These are phyloP conservation scores for Penicillium fimorum DNA, from an alignment of 495 filamentous ascomycete genomes.

Conservation along the genomic window DNA sequence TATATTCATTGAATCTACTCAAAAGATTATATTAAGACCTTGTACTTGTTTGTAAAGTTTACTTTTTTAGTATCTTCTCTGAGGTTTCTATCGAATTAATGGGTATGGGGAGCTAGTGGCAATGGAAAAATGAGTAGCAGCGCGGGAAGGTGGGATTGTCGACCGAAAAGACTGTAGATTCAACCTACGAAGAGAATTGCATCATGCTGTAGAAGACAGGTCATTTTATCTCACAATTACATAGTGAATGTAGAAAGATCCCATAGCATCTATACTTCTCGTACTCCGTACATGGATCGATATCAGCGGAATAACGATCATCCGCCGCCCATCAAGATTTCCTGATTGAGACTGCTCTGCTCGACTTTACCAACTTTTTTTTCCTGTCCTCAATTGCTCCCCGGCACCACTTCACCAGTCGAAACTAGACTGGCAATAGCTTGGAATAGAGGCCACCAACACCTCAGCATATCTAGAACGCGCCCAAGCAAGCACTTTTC, in stretches of 20 bases:
- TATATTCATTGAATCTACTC: constrained; percentile 6
- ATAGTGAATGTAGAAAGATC: not conserved
- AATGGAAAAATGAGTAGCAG: not conserved
- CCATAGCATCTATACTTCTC: not conserved
- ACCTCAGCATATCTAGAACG: not conserved
- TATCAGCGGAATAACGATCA: constrained; percentile 30
- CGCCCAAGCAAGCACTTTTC: not conserved
- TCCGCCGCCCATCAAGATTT: constrained; percentile 37
- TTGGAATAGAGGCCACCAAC: not conserved
- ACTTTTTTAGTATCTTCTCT: not conserved
- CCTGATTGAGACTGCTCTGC: constrained; percentile 32
- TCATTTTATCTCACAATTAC: not conserved
- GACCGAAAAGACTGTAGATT: not conserved
- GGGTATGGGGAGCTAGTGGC: not conserved
- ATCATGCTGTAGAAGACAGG: not conserved
- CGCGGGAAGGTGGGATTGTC: not conserved
- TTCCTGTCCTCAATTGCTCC: constrained; percentile 16
- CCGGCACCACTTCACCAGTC: not conserved
- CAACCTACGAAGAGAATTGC: not conserved
- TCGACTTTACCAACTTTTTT: constrained; percentile 14
- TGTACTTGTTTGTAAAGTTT: not conserved
- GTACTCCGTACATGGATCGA: not conserved
- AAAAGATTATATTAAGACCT: not conserved
- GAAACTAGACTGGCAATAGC: constrained; percentile 4
- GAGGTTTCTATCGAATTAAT: not conserved